These are phyloP conservation scores for Colletotrichum lupini DNA, from an alignment of 2,329 filamentous ascomycete species.

Conservation along the genomic window DNA sequence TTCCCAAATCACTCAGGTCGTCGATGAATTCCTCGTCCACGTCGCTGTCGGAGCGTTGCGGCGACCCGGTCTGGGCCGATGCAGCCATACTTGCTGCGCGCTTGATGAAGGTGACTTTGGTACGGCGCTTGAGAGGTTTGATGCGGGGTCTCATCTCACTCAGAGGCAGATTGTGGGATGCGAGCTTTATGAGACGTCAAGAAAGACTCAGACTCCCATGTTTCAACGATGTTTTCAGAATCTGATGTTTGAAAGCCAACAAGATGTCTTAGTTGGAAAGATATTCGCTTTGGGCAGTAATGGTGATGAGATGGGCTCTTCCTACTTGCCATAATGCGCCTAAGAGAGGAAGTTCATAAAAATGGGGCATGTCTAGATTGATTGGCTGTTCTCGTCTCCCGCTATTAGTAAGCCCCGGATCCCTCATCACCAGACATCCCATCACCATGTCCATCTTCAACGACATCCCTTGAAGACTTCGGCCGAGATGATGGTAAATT, in stretches of 20 bases:
- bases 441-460: constrained; percentile 7
- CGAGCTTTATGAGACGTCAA: constrained; percentile 1
- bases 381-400: neutral
- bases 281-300: neutral
- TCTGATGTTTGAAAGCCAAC: neutral
- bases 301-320: neutral
- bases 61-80: constrained; percentile 14
- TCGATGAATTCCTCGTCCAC: constrained; percentile 36
- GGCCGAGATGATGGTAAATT: neutral
- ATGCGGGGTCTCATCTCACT: constrained; percentile 36
- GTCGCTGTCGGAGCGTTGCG: constrained; percentile 16
- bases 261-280: neutral
- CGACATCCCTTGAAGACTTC: neutral
- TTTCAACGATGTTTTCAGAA: neutral
- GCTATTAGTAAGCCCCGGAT: constrained; percentile 10
- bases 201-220: neutral
- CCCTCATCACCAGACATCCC: constrained; percentile 3
- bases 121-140: constrained; percentile 41
- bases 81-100: constrained; percentile 36
- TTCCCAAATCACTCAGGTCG: constrained; percentile 25
- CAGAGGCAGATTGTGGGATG: neutral
- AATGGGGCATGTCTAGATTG: neutral
- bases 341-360: constrained; percentile 23
- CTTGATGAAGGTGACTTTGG: constrained; percentile 46
- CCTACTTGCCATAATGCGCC: neutral